Evolutionary conservation across 139 green algal species (phyloP).

Genomic region (Haematococcus sp.): DNA sequence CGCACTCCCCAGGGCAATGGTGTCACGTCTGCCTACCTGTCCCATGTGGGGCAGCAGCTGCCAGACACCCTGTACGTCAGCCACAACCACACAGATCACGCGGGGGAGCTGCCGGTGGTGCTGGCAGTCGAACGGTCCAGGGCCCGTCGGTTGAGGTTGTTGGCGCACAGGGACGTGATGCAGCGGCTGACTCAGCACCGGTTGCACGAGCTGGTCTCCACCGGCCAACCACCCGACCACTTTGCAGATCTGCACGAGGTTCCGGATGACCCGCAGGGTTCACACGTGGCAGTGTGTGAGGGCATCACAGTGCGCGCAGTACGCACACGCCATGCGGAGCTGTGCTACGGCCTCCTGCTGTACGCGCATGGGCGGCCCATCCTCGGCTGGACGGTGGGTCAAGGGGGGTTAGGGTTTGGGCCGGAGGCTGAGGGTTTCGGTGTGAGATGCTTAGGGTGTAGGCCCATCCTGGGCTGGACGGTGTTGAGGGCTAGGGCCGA

Average conservation of each 20-base stretch:
- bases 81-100: conserved; percentile 32
- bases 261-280: too few species aligned
- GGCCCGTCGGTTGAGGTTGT: neutral
- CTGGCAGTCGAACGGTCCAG: neutral
- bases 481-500: too few species aligned
- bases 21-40: neutral
- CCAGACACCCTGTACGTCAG: conserved; percentile 19
- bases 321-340: conserved; percentile 28
- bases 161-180: neutral
- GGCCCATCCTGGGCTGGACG: too few species aligned
- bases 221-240: too few species aligned
- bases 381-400: conserved; percentile 46
- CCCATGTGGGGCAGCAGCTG: conserved; percentile 9
- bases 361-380: conserved; percentile 4
- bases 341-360: conserved; percentile 38
- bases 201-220: neutral
- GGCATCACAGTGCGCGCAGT: conserved; percentile 15
- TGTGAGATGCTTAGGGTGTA: too few species aligned
- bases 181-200: neutral
- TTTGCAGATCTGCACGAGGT: too few species aligned
- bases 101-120: conserved; percentile 28
- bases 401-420: too few species aligned
- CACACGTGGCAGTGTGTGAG: too few species aligned
- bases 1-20: too few species aligned
- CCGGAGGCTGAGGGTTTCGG: too few species aligned